These are phyloP conservation scores for Pholiota microspora DNA, from an alignment of 768 basidiomycete species.

Conservation along the genomic window DNA sequence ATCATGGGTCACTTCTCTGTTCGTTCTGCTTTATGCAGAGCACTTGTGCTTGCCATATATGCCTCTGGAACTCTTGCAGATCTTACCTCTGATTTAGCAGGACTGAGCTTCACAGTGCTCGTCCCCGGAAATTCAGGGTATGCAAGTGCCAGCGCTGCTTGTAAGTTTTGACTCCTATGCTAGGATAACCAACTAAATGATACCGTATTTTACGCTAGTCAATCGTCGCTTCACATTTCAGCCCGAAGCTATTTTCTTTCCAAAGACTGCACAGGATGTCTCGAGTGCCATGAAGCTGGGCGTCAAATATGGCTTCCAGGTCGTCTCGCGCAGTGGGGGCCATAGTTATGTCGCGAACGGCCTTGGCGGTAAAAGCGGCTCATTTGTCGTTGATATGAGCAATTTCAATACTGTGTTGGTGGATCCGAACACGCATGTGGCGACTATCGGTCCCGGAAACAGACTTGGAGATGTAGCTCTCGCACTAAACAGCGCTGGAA, in stretches of 20 bases:
- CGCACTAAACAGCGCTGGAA: conserved; percentile 31
- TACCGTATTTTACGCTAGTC: conserved; percentile 16
- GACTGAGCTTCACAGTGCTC: conserved; percentile 20
- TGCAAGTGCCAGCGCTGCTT: conserved; percentile 21
- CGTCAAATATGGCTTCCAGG: conserved; percentile 22
- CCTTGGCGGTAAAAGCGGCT: conserved; percentile 38
- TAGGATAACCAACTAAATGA: neutral
- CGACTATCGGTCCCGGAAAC: conserved; percentile 37
- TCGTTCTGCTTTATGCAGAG: neutral
- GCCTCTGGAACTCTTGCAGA: conserved; percentile 14
- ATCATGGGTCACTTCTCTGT: neutral
- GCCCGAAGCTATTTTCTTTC: conserved; percentile 29
- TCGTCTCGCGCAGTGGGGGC: conserved; percentile 40
- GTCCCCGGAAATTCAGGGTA: conserved; percentile 21
- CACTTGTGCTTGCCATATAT: neutral
- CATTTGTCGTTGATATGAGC: conserved; percentile 39
- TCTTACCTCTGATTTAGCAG: conserved; percentile 18
- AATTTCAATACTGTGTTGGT: conserved; percentile 33
- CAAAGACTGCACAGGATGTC: conserved; percentile 26
- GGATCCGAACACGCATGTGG: conserved; percentile 25
- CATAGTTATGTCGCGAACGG: conserved; percentile 47
- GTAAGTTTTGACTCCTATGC: conserved; percentile 11
- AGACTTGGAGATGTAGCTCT: conserved; percentile 37
- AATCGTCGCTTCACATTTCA: conserved; percentile 28
- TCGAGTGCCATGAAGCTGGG: conserved; percentile 27